These are phyloP conservation scores for Cyberlindnera mycetangii DNA, from an alignment of 805 yeast species.

Conservation along the genomic window DNA sequence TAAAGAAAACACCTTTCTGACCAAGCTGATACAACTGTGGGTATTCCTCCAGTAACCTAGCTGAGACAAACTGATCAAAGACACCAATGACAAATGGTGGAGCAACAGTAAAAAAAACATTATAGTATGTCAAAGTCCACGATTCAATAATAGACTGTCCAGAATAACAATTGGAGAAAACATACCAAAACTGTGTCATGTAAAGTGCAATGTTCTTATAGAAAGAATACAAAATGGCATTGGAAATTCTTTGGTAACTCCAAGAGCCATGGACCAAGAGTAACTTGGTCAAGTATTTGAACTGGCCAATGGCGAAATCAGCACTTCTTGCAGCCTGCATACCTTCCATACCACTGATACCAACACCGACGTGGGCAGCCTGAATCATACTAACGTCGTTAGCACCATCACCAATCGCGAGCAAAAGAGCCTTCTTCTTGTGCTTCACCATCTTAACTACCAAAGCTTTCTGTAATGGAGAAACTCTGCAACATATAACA, in stretches of 20 bases:
- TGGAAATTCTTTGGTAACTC: slow-evolving; percentile 93
- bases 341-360: slow-evolving; percentile 99
- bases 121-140: slow-evolving; percentile 96
- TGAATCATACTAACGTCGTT: slow-evolving; percentile 99
- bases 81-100: slow-evolving; percentile 97
- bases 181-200: slow-evolving; percentile 98
- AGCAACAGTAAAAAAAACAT: slow-evolving; percentile 87
- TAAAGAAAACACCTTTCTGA: slow-evolving; percentile 83
- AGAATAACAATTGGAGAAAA: slow-evolving; percentile 85
- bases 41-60: slow-evolving; percentile 83
- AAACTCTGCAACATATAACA: slow-evolving; percentile 96
- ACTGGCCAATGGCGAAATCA: slow-evolving; percentile 95
- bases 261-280: slow-evolving; percentile 94
- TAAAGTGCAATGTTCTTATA: slow-evolving; percentile 94
- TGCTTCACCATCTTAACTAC: slow-evolving; percentile 93
- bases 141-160: slow-evolving; percentile 97
- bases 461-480: slow-evolving; percentile 94
- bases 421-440: slow-evolving; percentile 64
- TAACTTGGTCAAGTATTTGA: slow-evolving; percentile 77
- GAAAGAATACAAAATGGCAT: slow-evolving; percentile 90
- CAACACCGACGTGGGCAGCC: slow-evolving; percentile 99
- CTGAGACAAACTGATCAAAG: slow-evolving; percentile 93
- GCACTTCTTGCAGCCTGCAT: slow-evolving; percentile 99
- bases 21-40: slow-evolving; percentile 93
- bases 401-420: slow-evolving; percentile 99